Evolutionary conservation across 2,329 filamentous ascomycete species (phyloP), one percentile per base, ranked within the genome.

Genomic region (Colletotrichum musicola): DNA sequence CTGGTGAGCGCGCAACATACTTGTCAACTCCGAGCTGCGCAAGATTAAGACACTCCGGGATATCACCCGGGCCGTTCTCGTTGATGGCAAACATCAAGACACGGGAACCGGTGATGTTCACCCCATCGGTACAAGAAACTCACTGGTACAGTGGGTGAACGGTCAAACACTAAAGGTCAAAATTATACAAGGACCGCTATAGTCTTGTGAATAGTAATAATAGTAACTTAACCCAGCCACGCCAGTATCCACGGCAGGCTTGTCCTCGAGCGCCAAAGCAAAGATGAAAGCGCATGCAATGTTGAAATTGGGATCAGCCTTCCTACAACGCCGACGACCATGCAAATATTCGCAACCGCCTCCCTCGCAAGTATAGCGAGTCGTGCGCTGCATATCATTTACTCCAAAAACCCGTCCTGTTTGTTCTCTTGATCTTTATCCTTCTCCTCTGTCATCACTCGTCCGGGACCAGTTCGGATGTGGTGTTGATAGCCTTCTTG

Each of bases 241-340:
- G 66, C 50, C 55, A 22, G 22, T 61, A 51, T 66, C 66, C 56
- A 27, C 46, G 62, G 44, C 50, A 61, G 46, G 62, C 62, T 56
- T 42, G 55, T 42, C 38, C 66, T 44, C 44, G 51, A 61, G 66
- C 66, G 62, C 66, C 62, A 38, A 35, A 56, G 46, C 54, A 13
- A 51, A 46, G 25, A 54, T 42, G 40, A 42, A 42, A 65, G 66
- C 57, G 66, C 66, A 66, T 66, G 55, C 66, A 63, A 69, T 66
- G 66, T 66, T 69, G 66, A 66, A 69, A 61, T 46, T 69, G 62
- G 51, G 66, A 69, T 66, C 62, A 66, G 62, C 66, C 66, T 69
- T 35, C 62, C 62, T 44, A 55, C 66, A 69, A 69, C 66, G 66
- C 66, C 66, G 62, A 66, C 62, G 27, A 56, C 66, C 62, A 69